Conservation (phyloP, 805 yeast species). For the Cyberlindnera mrakii region DNA sequence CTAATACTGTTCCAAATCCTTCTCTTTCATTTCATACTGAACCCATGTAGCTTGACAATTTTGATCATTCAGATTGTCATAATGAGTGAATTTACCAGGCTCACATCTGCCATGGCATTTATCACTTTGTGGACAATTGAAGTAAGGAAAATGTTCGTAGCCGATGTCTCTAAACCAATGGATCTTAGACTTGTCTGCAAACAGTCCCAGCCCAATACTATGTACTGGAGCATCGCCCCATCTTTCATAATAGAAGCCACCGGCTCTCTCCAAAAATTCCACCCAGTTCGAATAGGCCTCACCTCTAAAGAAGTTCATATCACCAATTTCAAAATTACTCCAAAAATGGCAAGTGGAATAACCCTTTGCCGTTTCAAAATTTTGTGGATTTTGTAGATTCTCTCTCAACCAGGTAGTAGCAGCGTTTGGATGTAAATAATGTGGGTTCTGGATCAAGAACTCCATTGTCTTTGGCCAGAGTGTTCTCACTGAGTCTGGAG, state of each 20-base stretch:
- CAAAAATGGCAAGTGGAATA: constrained; percentile 76
- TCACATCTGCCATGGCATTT: constrained; percentile 43
- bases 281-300: constrained; percentile 65
- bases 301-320: constrained; percentile 71
- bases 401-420: constrained; percentile 60
- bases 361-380: constrained; percentile 35
- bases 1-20: constrained; percentile 23
- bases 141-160: constrained; percentile 67
- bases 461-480: constrained; percentile 68
- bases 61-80: constrained; percentile 50
- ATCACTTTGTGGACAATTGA: constrained; percentile 63
- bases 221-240: constrained; percentile 97
- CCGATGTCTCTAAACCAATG: constrained; percentile 91
- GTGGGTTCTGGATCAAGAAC: constrained; percentile 49
- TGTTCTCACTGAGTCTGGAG: constrained; percentile 53
- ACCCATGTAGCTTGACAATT: constrained; percentile 77
- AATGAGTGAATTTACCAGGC: constrained; percentile 49
- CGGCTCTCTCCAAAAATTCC: constrained; percentile 54
- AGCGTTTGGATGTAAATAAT: constrained; percentile 52
- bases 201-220: constrained; percentile 64
- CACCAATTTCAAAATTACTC: constrained; percentile 84
- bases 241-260: constrained; percentile 84
- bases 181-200: constrained; percentile 59
- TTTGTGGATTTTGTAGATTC: constrained; percentile 45
- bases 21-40: constrained; percentile 32